phyloP scores from a whole-genome alignment of 371 early-diverging fungal species.

The Mucor circinelloides region DNA sequence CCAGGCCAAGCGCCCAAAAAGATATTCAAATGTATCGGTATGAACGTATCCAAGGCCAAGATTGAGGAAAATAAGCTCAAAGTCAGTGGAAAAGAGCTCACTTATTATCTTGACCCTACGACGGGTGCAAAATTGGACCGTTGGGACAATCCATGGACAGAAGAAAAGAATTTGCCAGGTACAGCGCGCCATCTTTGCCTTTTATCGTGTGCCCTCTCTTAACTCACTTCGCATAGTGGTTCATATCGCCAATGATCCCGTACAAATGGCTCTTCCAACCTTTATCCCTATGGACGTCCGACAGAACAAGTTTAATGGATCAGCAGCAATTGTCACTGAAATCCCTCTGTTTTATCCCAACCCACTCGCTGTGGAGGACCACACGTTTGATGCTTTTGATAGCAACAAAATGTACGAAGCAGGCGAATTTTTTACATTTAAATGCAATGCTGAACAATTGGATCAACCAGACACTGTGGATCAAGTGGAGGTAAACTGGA shows the following conservation, averaged over 20 bases:
- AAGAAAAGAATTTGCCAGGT: conserved; percentile 35
- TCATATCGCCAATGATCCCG: conserved; percentile 47
- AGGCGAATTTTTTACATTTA: conserved; percentile 43
- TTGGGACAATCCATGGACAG: conserved; percentile 48
- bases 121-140: conserved; percentile 27
- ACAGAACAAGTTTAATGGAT: conserved; percentile 18
- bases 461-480: conserved; percentile 21
- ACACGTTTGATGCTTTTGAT: conserved; percentile 32
- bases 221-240: conserved; percentile 19
- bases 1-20: conserved; percentile 39
- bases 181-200: background rate
- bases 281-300: conserved; percentile 24
- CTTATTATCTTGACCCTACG: conserved; percentile 37
- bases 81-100: conserved; percentile 32
- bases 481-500: conserved; percentile 40
- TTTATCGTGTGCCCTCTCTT: background rate
- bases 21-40: conserved; percentile 37
- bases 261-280: conserved; percentile 41
- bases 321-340: conserved; percentile 29
- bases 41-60: conserved; percentile 40
- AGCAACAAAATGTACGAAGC: conserved; percentile 40
- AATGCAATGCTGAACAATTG: conserved; percentile 23
- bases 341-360: conserved; percentile 43
- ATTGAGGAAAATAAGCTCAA: conserved; percentile 29
- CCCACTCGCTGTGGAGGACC: conserved; percentile 31